phyloP scores from a whole-genome alignment of 352 stramenopile species.

The Globisporangium radiosum region DNA sequence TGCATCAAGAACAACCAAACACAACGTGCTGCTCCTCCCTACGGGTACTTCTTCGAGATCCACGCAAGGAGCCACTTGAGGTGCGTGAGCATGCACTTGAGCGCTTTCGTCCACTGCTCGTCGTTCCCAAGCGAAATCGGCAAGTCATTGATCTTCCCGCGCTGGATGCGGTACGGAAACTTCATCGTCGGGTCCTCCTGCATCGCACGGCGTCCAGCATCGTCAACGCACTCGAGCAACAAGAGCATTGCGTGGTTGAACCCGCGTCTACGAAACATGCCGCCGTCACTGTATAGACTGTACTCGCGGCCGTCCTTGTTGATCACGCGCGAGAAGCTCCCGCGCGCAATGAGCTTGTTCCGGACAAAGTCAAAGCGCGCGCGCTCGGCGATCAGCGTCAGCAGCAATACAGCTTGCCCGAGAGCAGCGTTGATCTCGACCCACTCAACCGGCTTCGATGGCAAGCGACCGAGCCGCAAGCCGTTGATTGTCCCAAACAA shows the following conservation, averaged over 20 bases:
- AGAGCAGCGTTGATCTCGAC: slow-evolving; percentile 88
- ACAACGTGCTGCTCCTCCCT: neutral
- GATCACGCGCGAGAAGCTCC: slow-evolving; percentile 81
- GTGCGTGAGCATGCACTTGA: slow-evolving; percentile 90
- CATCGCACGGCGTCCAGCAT: slow-evolving; percentile 79
- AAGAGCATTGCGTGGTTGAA: slow-evolving; percentile 90
- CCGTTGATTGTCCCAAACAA: slow-evolving; percentile 88
- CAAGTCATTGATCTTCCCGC: slow-evolving; percentile 86
- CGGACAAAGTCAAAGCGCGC: slow-evolving; percentile 82
- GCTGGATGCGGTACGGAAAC: slow-evolving; percentile 89
- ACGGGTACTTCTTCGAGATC: slow-evolving; percentile 83
- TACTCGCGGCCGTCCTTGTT: slow-evolving; percentile 85
- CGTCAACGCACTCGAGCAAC: slow-evolving; percentile 88
- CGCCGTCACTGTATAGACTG: slow-evolving; percentile 67
- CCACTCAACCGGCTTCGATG: slow-evolving; percentile 82
- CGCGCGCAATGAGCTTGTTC: slow-evolving; percentile 74
- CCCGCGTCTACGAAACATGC: slow-evolving; percentile 83
- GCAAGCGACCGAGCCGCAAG: slow-evolving; percentile 74
- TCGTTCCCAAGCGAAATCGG: slow-evolving; percentile 84
- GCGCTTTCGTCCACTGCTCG: slow-evolving; percentile 88
- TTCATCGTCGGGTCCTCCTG: slow-evolving; percentile 83
- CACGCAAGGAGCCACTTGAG: slow-evolving; percentile 92
- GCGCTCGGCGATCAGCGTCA: slow-evolving; percentile 76
- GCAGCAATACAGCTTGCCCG: slow-evolving; percentile 76
- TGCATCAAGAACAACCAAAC: too few relatives aligned